A percentile compares a stretch with the other conserved stretches of the same genome.
phyloP scores from a whole-genome alignment of 2,329 filamentous ascomycete genomes.

The Lasiodiplodia hormozganensis region DNA sequence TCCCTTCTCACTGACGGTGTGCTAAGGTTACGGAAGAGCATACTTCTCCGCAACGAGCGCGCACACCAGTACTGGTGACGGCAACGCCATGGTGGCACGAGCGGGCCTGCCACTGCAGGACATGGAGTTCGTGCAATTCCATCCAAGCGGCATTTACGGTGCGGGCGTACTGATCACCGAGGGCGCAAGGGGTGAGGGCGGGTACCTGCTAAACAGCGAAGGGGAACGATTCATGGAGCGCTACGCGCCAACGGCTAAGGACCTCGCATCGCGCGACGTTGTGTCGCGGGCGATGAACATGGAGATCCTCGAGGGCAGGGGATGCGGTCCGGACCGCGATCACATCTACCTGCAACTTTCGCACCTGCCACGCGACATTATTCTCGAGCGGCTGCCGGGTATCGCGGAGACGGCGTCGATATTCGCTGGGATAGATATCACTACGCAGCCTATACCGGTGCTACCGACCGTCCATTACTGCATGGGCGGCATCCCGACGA shows the following conservation, averaged over 20 bases:
- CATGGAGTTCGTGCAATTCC: slow-evolving; percentile 61
- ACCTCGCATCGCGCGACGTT: slow-evolving; percentile 57
- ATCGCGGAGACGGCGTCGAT: slow-evolving; percentile 60
- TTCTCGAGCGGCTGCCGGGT: slow-evolving; percentile 56
- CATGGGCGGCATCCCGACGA: slow-evolving; percentile 60
- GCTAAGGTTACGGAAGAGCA: slow-evolving; percentile 54
- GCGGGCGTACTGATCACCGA: slow-evolving; percentile 59
- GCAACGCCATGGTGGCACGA: slow-evolving; percentile 58
- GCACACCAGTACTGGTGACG: slow-evolving; percentile 59
- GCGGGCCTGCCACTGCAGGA: slow-evolving; percentile 58
- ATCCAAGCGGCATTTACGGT: slow-evolving; percentile 59
- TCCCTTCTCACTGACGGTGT: not conserved
- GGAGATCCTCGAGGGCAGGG: slow-evolving; percentile 56
- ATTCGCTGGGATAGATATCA: slow-evolving; percentile 59
- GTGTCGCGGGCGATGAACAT: slow-evolving; percentile 58
- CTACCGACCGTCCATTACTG: slow-evolving; percentile 60
- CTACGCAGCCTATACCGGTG: slow-evolving; percentile 58
- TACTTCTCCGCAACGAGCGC: slow-evolving; percentile 59
- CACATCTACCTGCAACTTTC: slow-evolving; percentile 57
- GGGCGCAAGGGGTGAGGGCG: slow-evolving; percentile 58
- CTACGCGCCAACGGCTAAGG: slow-evolving; percentile 60
- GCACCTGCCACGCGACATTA: slow-evolving; percentile 55
- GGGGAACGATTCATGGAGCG: slow-evolving; percentile 60
- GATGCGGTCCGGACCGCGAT: slow-evolving; percentile 54
- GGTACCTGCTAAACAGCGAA: slow-evolving; percentile 57